These are phyloP conservation scores for Cutaneotrichosporon sp. DNA, from an alignment of 1,284 basidiomycete genomes.

Conservation along the genomic window DNA sequence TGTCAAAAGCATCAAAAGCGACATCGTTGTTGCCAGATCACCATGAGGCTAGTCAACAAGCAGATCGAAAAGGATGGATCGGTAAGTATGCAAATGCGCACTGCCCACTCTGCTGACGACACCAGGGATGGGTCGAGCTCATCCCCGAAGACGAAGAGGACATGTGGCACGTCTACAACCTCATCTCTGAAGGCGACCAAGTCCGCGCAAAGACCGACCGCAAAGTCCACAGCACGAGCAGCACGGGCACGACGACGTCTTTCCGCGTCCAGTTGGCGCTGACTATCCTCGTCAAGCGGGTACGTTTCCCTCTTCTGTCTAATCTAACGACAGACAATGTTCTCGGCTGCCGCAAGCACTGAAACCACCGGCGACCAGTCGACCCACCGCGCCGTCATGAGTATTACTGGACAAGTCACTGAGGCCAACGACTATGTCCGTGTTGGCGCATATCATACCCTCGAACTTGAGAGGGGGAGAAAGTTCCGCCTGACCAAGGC, in stretches of 20 bases:
- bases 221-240: conserved; percentile 68
- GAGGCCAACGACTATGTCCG: conserved; percentile 89
- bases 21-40: conserved; percentile 8
- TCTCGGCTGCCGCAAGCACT: conserved; percentile 63
- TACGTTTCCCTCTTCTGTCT: conserved; percentile 27
- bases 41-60: conserved; percentile 65
- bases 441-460: conserved; percentile 91
- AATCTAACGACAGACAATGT: conserved; percentile 56
- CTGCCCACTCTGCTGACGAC: too few relatives aligned
- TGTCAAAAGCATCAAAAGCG: not conserved
- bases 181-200: conserved; percentile 84
- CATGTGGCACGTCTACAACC: conserved; percentile 99
- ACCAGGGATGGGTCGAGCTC: conserved; percentile 81
- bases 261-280: conserved; percentile 81
- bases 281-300: conserved; percentile 72
- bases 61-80: conserved; percentile 75
- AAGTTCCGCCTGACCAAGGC: conserved; percentile 79
- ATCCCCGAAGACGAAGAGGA: conserved; percentile 95
- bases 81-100: conserved; percentile 55
- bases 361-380: conserved; percentile 53
- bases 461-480: conserved; percentile 72
- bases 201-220: conserved; percentile 87
- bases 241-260: conserved; percentile 91
- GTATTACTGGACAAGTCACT: conserved; percentile 85
- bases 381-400: conserved; percentile 63